Conservation (phyloP, 202 grass and related monocot genomes). For the Panicum hallii region DNA sequence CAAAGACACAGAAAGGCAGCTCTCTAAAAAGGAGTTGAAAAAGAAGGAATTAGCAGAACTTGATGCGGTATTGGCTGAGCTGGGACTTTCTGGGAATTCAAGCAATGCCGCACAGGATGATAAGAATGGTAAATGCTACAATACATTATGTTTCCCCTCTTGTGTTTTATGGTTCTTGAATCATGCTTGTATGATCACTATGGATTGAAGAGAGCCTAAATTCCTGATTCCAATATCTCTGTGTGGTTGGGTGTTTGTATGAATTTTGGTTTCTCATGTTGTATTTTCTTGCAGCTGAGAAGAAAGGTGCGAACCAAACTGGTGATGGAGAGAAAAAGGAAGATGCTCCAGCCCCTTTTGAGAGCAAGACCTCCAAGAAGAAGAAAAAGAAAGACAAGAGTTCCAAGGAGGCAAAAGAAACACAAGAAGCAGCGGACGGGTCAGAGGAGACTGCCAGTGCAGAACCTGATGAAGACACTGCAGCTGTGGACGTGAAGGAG, state of each 20-base stretch:
- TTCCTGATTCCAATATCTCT: background rate
- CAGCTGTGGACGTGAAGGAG: conserved; percentile 82
- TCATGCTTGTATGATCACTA: conserved; percentile 2
- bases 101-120: conserved; percentile 59
- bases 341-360: conserved; percentile 50
- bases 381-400: conserved; percentile 95
- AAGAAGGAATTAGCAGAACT: conserved; percentile 95
- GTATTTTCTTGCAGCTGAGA: conserved; percentile 54
- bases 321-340: conserved; percentile 72
- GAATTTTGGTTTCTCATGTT: conserved; percentile 13
- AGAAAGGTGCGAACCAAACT: conserved; percentile 62
- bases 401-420: conserved; percentile 74
- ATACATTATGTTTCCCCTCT: background rate
- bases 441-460: conserved; percentile 51
- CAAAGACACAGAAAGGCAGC: conserved; percentile 89
- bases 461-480: conserved; percentile 63
- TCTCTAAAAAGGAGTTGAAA: conserved; percentile 98
- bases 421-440: conserved; percentile 54
- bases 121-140: conserved; percentile 48
- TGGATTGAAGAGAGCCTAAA: background rate
- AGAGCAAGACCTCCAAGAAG: conserved; percentile 88
- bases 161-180: background rate
- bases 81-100: conserved; percentile 72
- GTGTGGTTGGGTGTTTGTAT: background rate
- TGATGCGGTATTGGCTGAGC: conserved; percentile 85